Evolutionary conservation across 768 basidiomycete genomes (phyloP), one percentile per base, ranked within the genome.

Genomic region (Boletus edulis): DNA sequence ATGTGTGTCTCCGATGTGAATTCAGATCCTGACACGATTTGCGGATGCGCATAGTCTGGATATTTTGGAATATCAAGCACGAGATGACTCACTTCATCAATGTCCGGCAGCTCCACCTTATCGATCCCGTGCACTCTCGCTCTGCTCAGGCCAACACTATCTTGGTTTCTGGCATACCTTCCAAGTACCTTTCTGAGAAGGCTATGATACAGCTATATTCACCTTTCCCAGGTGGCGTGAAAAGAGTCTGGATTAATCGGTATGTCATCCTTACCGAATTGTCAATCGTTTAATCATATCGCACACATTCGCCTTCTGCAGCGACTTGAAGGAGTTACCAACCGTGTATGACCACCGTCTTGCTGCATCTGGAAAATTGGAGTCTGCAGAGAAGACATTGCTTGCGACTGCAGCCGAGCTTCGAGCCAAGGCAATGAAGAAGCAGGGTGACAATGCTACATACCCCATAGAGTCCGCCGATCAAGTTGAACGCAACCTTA

Each of bases 241-340:
- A 85, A 67, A 83, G 84, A 59, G 84, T 99, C 37, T 99, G 96
- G 94, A 79, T 98, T 38, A 96, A 94, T 69, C 80, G 90, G 85
- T 86, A 54, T 40, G 80, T 59, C 27, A 24, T 40, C 5, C 17
- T 31, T 15, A 1, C 4, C 24, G 18, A 27, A 0, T 15, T 9
- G 38, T 5, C 17, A 27, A 4, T 20, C n/a, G 5, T 15, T 15
- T 46, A 7, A 40, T 52, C 11, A 20, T 24, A 39, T 38, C 32
- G 10, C 3, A 54, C 37, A 27, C 15, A 31, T 51, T 2, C 1
- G 5, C 44, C 29, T 22, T 54, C 43, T 43, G 2, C 58, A 88
- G 91, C 46, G 82, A 98, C 65, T 76, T 98, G 29, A 91, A 91
- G 68, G 87, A 92, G 11, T 79, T 99, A 48, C 94, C 94, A 1